Conservation (phyloP, 2,329 filamentous ascomycete species). For the Coniochaeta sp. region DNA sequence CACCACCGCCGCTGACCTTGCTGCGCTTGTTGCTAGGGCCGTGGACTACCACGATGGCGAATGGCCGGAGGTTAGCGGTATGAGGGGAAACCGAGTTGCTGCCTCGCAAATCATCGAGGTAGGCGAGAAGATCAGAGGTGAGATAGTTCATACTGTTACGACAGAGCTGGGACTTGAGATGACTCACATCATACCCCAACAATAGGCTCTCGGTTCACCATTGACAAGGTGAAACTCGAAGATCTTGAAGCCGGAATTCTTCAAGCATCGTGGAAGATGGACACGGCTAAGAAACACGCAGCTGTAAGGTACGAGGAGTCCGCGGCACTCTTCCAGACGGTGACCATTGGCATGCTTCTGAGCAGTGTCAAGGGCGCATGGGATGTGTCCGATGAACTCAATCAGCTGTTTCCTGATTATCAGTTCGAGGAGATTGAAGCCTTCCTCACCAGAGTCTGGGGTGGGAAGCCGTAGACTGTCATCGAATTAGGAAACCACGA, state of each 20-base stretch:
- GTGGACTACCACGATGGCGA: slow-evolving; percentile 31
- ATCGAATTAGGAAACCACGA: not conserved
- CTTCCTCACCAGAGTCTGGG: slow-evolving; percentile 27
- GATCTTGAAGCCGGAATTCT: slow-evolving; percentile 38
- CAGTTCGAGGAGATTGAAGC: slow-evolving; percentile 30
- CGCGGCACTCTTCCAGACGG: slow-evolving; percentile 23
- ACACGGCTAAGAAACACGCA: slow-evolving; percentile 15
- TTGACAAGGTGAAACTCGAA: slow-evolving; percentile 36
- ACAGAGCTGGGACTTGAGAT: not conserved
- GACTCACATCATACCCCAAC: not conserved
- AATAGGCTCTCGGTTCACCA: slow-evolving; percentile 24
- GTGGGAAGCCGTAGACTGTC: slow-evolving; percentile 18
- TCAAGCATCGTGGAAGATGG: slow-evolving; percentile 31
- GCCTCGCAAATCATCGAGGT: slow-evolving; percentile 29
- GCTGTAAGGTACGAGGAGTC: slow-evolving; percentile 26
- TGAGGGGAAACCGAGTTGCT: slow-evolving; percentile 28
- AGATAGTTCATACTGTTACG: not conserved
- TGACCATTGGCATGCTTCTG: slow-evolving; percentile 32
- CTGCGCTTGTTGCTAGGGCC: slow-evolving; percentile 26
- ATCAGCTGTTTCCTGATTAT: slow-evolving; percentile 34
- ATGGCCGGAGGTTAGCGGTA: slow-evolving; percentile 35
- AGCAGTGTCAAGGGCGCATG: slow-evolving; percentile 32
- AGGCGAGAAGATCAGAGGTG: slow-evolving; percentile 16
- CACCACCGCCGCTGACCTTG: slow-evolving; percentile 35
- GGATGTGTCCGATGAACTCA: slow-evolving; percentile 34